A percentile compares a stretch with the other conserved stretches of the same genome.
Evolutionary conservation across 805 yeast genomes (phyloP).

Genomic region (Suhomyces xylopsoci): DNA sequence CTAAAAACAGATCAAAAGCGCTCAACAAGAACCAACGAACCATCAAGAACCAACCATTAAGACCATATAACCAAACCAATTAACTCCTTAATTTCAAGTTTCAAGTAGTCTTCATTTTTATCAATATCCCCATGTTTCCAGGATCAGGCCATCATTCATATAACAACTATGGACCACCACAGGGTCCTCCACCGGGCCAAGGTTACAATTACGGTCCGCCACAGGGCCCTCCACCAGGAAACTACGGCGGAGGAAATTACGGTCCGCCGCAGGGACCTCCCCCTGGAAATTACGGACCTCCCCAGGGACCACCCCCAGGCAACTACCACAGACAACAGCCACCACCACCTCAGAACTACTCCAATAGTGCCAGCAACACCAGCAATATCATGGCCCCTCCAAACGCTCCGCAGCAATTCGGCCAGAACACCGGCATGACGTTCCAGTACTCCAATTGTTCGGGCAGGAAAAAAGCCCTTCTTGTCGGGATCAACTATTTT

Average conservation of each 20-base stretch:
- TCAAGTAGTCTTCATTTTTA: too few species aligned
- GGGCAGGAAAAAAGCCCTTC: constrained; percentile 36
- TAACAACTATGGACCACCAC: constrained; percentile 15
- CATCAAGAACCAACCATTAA: too few species aligned
- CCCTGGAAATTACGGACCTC: constrained; percentile 13
- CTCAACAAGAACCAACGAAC: too few species aligned
- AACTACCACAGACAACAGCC: constrained; percentile 14
- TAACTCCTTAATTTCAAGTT: too few species aligned
- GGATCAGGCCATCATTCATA: constrained; percentile 20
- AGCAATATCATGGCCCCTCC: constrained; percentile 21
- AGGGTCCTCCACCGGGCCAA: constrained; percentile 18
- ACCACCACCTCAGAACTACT: constrained; percentile 3
- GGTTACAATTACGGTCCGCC: constrained; percentile 15
- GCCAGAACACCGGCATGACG: constrained; percentile 32
- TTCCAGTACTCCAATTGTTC: constrained; percentile 38
- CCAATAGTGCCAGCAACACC: constrained; percentile 7
- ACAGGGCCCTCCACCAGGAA: constrained; percentile 8
- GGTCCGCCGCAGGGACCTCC: constrained; percentile 14
- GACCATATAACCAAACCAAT: too few species aligned
- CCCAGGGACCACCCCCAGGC: constrained; percentile 18
- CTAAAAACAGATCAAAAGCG: not conserved
- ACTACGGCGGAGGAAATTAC: constrained; percentile 6
- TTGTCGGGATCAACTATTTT: constrained; percentile 35
- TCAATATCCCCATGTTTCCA: constrained; percentile 18
- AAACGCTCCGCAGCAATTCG: constrained; percentile 35